Conservation (phyloP, 352 stramenopile species). For the Pythium insidiosum region DNA sequence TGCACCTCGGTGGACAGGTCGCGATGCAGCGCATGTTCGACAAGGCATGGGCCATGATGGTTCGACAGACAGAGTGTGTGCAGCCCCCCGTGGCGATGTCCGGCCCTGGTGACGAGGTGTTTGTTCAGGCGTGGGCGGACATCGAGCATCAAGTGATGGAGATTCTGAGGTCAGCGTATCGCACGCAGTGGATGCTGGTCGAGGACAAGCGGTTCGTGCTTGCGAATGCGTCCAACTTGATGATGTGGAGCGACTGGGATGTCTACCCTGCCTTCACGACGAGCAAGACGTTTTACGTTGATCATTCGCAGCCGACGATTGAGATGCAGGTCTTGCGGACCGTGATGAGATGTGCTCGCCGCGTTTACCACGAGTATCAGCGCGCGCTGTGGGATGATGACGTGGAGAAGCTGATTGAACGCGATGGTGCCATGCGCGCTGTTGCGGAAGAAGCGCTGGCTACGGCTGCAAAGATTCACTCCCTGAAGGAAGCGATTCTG, state of each 20-base stretch:
- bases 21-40: constrained; percentile 62
- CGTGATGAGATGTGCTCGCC: constrained; percentile 45
- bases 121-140: constrained; percentile 17
- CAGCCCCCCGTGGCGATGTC: background rate
- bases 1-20: constrained; percentile 71
- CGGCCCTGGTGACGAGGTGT: background rate
- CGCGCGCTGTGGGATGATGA: constrained; percentile 66
- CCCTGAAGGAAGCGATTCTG: constrained; percentile 30
- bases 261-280: constrained; percentile 64
- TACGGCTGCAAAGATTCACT: constrained; percentile 35
- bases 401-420: constrained; percentile 29
- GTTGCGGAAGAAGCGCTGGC: constrained; percentile 43
- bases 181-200: constrained; percentile 54
- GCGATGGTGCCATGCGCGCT: constrained; percentile 15
- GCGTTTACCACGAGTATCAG: constrained; percentile 75
- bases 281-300: constrained; percentile 34
- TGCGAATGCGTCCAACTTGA: constrained; percentile 61
- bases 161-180: constrained; percentile 51
- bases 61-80: constrained; percentile 32
- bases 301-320: constrained; percentile 54
- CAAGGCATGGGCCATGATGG: constrained; percentile 44
- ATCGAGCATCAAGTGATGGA: constrained; percentile 47
- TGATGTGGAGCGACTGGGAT: constrained; percentile 76
- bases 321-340: constrained; percentile 75
- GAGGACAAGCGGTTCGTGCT: constrained; percentile 41